A percentile compares a stretch with the other conserved stretches of the same genome.
Evolutionary conservation across 2,329 filamentous ascomycete species (phyloP).

Genomic region (Aspergillus sp.): DNA sequence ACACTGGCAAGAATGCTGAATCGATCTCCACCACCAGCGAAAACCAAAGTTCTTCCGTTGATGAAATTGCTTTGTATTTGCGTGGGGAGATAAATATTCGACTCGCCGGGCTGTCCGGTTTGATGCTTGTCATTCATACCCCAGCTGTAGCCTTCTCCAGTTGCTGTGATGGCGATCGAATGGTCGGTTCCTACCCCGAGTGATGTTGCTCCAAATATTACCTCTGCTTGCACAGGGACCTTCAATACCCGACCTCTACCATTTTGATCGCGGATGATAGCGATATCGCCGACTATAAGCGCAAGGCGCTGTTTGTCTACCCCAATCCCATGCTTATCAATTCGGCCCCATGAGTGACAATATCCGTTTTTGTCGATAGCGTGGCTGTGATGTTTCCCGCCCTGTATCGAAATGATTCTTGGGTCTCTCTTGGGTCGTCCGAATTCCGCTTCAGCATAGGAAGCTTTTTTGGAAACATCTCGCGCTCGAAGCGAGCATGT

Average conservation of each 20-base stretch:
- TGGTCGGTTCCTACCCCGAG: slow-evolving; percentile 58
- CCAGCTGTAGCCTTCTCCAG: slow-evolving; percentile 73
- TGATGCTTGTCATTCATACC: slow-evolving; percentile 82
- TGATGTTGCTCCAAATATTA: slow-evolving; percentile 9
- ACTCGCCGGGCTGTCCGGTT: slow-evolving; percentile 55
- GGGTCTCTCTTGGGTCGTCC: too few species aligned
- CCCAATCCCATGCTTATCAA: slow-evolving; percentile 28
- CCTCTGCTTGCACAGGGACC: slow-evolving; percentile 13
- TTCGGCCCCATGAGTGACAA: slow-evolving; percentile 29
- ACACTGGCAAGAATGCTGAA: slow-evolving; percentile 44
- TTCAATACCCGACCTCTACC: slow-evolving; percentile 22
- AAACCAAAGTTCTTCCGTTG: slow-evolving; percentile 69
- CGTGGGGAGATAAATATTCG: slow-evolving; percentile 70
- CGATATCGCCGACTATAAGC: slow-evolving; percentile 4
- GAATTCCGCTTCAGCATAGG: slow-evolving; percentile 10
- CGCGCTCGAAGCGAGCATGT: slow-evolving; percentile 50
- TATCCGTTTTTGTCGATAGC: slow-evolving; percentile 21
- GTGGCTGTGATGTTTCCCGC: slow-evolving; percentile 30
- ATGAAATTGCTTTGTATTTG: slow-evolving; percentile 74
- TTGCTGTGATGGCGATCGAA: slow-evolving; percentile 70
- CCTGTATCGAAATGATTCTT: slow-evolving; percentile 17
- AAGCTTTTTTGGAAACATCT: slow-evolving; percentile 21
- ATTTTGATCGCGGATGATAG: slow-evolving; percentile 16
- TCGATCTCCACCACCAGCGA: slow-evolving; percentile 76
- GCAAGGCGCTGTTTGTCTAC: slow-evolving; percentile 17